Percentiles rank a stretch among this genome's conserved stretches.
These are phyloP conservation scores for Streptanthus diversifolius DNA, from an alignment of 345 rosid species.

Conservation along the genomic window DNA sequence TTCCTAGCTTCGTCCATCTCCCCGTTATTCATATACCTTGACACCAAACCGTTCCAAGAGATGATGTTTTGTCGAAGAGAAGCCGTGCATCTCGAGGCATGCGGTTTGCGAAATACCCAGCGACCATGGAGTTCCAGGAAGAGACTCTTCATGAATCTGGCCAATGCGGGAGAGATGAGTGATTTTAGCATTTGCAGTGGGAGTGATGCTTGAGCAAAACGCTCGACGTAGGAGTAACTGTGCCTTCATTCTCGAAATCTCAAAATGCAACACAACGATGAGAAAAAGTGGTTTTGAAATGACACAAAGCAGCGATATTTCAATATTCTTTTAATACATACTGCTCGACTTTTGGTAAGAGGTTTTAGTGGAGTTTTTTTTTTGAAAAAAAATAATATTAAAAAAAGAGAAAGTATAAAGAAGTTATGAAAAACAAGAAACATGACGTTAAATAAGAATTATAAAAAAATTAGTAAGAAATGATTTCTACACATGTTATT, in stretches of 20 bases:
- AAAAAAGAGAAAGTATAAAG: too few relatives aligned
- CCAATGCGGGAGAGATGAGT: conserved; percentile 30
- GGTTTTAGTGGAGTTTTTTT: too few relatives aligned
- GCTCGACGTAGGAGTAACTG: conserved; percentile 30
- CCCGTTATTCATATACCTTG: background rate
- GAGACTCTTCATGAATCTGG: conserved; percentile 44
- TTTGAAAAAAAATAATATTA: too few relatives aligned
- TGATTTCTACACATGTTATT: too few relatives aligned
- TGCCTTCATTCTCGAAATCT: conserved; percentile 35
- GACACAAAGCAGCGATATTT: background rate
- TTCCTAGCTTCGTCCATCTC: conserved; percentile 5
- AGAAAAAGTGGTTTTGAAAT: background rate
- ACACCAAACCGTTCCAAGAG: conserved; percentile 29
- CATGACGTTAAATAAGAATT: too few relatives aligned
- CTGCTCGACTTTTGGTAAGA: background rate
- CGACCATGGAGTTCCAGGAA: conserved; percentile 67
- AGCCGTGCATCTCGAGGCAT: conserved; percentile 45
- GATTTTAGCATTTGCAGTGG: too few relatives aligned
- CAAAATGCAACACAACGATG: background rate
- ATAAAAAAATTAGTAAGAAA: too few relatives aligned
- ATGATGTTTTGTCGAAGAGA: conserved; percentile 49
- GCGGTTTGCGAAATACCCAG: conserved; percentile 52
- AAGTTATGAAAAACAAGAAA: too few relatives aligned
- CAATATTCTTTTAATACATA: background rate
- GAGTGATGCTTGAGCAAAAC: conserved; percentile 16